Evolutionary conservation across 2,329 filamentous ascomycete genomes (phyloP).

Genomic region (Furcasterigmium sp.): DNA sequence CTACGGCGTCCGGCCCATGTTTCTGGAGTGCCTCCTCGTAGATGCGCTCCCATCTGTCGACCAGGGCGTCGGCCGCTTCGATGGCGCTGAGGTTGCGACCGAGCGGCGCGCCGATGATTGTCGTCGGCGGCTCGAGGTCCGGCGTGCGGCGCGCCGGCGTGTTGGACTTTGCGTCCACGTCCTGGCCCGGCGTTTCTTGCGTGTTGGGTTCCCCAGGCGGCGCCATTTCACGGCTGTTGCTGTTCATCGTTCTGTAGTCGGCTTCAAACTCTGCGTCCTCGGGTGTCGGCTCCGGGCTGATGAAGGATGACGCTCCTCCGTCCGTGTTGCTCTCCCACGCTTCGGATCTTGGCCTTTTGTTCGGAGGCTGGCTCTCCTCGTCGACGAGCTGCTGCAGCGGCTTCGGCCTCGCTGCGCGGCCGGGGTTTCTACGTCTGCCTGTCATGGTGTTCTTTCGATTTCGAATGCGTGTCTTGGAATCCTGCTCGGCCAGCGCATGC

Average conservation of each 20-base stretch:
- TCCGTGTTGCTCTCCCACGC: not conserved
- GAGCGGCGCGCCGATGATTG: conserved; percentile 27
- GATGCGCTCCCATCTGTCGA: conserved; percentile 28
- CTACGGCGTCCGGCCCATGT: conserved; percentile 10
- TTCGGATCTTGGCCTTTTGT: no score
- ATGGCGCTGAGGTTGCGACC: conserved; percentile 28
- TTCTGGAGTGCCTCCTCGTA: conserved; percentile 17
- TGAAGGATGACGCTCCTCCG: not conserved
- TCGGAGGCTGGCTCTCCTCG: no score
- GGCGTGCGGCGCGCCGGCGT: not conserved
- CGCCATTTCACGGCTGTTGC: not conserved
- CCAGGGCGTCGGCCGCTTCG: conserved; percentile 29
- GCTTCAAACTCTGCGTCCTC: not conserved
- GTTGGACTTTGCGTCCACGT: not conserved
- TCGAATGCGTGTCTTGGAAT: not conserved
- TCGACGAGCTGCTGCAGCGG: no score
- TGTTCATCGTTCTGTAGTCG: not conserved
- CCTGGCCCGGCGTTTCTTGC: not conserved
- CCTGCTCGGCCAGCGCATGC: no score
- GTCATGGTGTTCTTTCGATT: not conserved
- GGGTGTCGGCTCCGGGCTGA: not conserved
- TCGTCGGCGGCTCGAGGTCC: conserved; percentile 11
- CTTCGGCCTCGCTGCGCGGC: not conserved
- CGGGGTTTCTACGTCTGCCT: not conserved
- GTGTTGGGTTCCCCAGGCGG: no score